Base-by-base conservation (phyloP, 208 protist species). In the Crithidia bombi region DNA sequence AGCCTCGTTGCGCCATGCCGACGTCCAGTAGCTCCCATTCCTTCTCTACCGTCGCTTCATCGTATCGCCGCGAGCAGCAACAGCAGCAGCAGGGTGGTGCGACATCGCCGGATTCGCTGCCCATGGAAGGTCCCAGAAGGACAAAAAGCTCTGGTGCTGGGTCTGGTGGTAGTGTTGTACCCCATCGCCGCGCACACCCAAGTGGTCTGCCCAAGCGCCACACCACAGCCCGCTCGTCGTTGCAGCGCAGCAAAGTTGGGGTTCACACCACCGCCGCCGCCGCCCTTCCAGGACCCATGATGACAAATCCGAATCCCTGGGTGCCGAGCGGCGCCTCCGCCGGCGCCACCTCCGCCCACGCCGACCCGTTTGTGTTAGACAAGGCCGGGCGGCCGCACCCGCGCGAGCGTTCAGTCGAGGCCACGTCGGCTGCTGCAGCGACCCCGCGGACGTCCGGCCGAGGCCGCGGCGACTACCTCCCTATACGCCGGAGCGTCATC, bases 271-370 rank as follows among this genome's bases (percentile, higher is more conserved):
- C 49, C 9, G 10, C 56, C 4, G 39, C 56, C 3, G 26, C 11
- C 9, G 25, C 23, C 23, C 5, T 25, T 44, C 32, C 33, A 12
- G 51, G 11, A 3, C 55, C 65, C 23, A 4, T 56, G 6, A 54
- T 47, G 44, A 35, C 30, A 26, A 71, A 56, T 25, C 65, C 44
- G n/a, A 71, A 64, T 33, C 65, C 65, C n/a, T 71, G 65, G 65
- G 65, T 64, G 41, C 65, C 55, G 6, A 26, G 44, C 21, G 44
- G 55, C 33, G 17, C 30, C 11, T n/a, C 5, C 9, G 19, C 5
- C 19, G 35, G 3, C 17, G 23, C 56, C 17, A 19, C 5, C 10
- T 43, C 56, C 26, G 25, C 38, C 26, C 57, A 47, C 23, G 35
- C 25, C 10, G 66, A 65, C 35, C 46, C 43, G 17, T 51, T 26